Evolutionary conservation across 768 basidiomycete species (phyloP), one percentile per base, ranked within the genome.

Genomic region (Trametes cingulata): DNA sequence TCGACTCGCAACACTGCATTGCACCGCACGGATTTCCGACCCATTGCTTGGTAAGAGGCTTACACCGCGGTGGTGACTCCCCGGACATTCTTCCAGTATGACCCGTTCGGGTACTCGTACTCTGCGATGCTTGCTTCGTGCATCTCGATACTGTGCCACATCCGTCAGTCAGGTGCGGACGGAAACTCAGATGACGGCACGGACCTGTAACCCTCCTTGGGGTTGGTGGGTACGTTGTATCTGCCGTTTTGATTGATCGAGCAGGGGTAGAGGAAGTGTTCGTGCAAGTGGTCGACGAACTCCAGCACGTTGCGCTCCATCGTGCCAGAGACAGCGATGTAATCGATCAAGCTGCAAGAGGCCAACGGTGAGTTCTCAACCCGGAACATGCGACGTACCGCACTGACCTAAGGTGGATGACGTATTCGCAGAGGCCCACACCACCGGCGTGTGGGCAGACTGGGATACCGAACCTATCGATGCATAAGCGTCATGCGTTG

Each of bases 361-460:
- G 68, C 40, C 60, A 4, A 59, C 25, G 7, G 46, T 13, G 22
- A 27, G 19, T 13, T 19, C 9, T 19, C 20, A n/a, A 29, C n/a
- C 6, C 36, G 3, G 25, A 41, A 9, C 25, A 49, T 24, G 17
- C 45, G 37, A 6, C 29, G 36, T n/a, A 17, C 27, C 36, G 35
- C n/a, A 61, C 75, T 27, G 64, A 83, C 88, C 87, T 88, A 49
- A 91, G 74, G 68, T 91, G 90, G 65, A 94, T 92, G 48, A 91
- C 92, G 74, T 94, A 91, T 78, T 96, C 93, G 70, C 95, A 95
- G 33, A 96, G 78, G 7, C 93, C 93, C 40, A 97, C 92, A 62
- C 95, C 95, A 39, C 95, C 95, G 0, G 95, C 95, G 71, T 98
- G 95, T 10, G 95, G 95, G 69, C 92, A 94, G 14, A 95, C 91